Conservation (phyloP, 2,329 filamentous ascomycete species). For the Ceratocystis destructans region DNA sequence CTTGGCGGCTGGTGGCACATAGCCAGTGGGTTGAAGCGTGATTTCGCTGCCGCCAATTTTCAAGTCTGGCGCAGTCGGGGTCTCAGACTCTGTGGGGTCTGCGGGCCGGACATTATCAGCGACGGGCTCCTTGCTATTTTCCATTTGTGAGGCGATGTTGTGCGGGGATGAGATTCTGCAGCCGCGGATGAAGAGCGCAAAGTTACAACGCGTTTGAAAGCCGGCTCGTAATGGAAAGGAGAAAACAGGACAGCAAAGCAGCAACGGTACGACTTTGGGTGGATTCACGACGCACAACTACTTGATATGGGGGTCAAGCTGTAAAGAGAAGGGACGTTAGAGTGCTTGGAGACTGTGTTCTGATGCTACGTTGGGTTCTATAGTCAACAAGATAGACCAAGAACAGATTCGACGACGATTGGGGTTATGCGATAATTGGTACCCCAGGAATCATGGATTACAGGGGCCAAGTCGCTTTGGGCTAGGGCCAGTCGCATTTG, state of each 20-base stretch:
- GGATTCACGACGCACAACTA: no score
- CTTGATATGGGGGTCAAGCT: no score
- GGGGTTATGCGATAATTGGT: no score
- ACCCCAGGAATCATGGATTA: no score
- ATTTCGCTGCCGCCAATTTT: conserved; percentile 63
- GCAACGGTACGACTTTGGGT: not conserved
- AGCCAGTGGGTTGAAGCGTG: conserved; percentile 60
- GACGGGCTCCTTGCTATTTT: not conserved
- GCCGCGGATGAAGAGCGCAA: not conserved
- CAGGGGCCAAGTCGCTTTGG: no score
- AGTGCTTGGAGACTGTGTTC: not conserved
- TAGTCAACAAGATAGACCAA: no score
- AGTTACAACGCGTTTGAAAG: not conserved
- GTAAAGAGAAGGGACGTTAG: no score
- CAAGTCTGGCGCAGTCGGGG: conserved; percentile 53
- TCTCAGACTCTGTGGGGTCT: conserved; percentile 22
- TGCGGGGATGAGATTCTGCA: not conserved
- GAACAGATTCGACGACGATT: no score
- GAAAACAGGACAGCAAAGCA: not conserved
- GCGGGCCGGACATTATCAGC: not conserved
- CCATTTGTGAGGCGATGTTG: not conserved
- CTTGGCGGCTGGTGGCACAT: conserved; percentile 36
- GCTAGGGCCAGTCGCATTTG: no score
- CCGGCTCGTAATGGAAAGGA: not conserved
- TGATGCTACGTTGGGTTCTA: no score